These are phyloP conservation scores for Gonium pectorale DNA, from an alignment of 139 green algal species.

Conservation along the genomic window DNA sequence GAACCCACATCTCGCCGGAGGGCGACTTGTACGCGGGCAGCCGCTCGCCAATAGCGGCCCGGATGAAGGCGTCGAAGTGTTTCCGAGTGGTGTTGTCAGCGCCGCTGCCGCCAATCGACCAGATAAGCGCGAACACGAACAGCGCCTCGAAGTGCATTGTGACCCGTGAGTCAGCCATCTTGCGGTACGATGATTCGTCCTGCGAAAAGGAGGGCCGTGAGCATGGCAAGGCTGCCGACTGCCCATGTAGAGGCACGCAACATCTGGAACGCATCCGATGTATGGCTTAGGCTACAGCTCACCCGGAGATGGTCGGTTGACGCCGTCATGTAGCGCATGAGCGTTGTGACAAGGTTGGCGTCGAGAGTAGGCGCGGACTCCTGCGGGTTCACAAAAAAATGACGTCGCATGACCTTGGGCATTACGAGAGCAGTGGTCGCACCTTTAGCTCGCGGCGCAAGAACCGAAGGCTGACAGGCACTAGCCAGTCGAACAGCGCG, in stretches of 20 bases:
- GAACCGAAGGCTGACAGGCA: constrained; percentile 77
- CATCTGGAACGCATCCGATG: constrained; percentile 50
- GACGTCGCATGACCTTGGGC: too few relatives aligned
- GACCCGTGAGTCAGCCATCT: constrained; percentile 56
- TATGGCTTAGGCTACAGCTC: too few relatives aligned
- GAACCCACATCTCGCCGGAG: constrained; percentile 59
- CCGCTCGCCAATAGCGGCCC: constrained; percentile 43
- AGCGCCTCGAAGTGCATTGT: constrained; percentile 64
- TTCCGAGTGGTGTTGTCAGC: constrained; percentile 57
- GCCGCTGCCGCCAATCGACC: constrained; percentile 70
- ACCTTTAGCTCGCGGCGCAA: constrained; percentile 69
- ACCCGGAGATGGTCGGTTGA: constrained; percentile 48
- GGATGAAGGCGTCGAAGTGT: constrained; percentile 77
- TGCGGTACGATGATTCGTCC: constrained; percentile 48
- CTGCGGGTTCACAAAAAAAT: too few relatives aligned
- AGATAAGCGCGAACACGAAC: constrained; percentile 79
- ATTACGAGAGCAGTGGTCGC: too few relatives aligned
- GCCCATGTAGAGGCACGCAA: too few relatives aligned
- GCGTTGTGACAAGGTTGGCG: constrained; percentile 67
- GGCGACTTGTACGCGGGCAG: constrained; percentile 58
- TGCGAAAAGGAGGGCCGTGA: constrained; percentile 50
- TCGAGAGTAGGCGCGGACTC: constrained; percentile 74
- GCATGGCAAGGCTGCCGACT: too few relatives aligned
- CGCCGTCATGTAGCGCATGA: constrained; percentile 69
- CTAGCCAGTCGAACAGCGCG: constrained; percentile 77